Base-by-base conservation (phyloP, 352 stramenopile species). In the Globisporangium mamillatum region DNA sequence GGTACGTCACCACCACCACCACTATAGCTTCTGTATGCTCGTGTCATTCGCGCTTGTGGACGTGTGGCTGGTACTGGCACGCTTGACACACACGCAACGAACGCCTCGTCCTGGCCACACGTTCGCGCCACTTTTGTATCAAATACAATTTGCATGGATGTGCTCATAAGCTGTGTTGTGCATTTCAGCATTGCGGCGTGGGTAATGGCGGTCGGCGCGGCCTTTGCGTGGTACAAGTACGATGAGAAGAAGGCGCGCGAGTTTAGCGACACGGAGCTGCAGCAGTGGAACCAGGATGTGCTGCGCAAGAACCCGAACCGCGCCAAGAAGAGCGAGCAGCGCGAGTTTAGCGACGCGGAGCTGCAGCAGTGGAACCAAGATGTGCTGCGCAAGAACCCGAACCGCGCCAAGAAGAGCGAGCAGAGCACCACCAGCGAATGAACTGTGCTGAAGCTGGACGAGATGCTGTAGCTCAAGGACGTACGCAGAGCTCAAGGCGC, bases 191-290 rank as follows among this genome's bases (percentile, higher is more conserved):
- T 91, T 44, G 71, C 76, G 9, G 79, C 79, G 24, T 91, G 82
- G 82, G 66, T 77, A 22, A 67, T 86, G 56, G 81, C 82, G 4
- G 59, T 76, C 27, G 74, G 73, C 6, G 71, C 78, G 44, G 75
- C 76, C 52, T 66, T 60, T 0, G 77, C 67, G 41, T 89, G 81
- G 80, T 86, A 85, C 74, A 67, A 82, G 60, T 79, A 89, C 63
- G 82, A 91, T 64, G 62, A 73, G 53, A 81, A 81, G 80, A 81
- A 82, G 66, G 77, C 77, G 64, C 77, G 78, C 63, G 75, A 86
- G 70, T 91, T 32, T 3, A 32, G 27, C 27, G 27, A 32, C 27
- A 3, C 27, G 27, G 27, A 32, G 27, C 27, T 32, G 2, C 27
- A 32, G 27, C 27, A 32, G 27, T 32, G 27, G 27, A 32, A 32